Evolutionary conservation across 2,329 filamentous ascomycete genomes (phyloP).

Genomic region (Colletotrichum costaricense): DNA sequence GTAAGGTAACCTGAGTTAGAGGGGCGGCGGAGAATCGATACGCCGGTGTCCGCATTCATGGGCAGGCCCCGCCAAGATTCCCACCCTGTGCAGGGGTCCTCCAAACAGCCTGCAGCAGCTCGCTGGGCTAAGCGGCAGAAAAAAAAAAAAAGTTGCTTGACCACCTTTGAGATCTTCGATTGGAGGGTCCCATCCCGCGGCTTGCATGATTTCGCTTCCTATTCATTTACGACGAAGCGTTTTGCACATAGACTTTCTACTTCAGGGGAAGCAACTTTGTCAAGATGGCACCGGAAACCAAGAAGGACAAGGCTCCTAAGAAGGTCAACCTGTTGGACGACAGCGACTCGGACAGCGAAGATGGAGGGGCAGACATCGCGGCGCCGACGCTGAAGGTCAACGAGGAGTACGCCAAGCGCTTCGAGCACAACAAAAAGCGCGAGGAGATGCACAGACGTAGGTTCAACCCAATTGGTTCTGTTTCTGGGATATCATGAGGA

Average conservation of each 20-base stretch:
- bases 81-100: background rate
- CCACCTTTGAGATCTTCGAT: slow-evolving; percentile 22
- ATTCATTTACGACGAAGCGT: background rate
- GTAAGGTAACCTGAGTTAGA: background rate
- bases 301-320: slow-evolving; percentile 40
- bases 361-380: slow-evolving; percentile 49
- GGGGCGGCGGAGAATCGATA: slow-evolving; percentile 27
- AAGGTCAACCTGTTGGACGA: slow-evolving; percentile 68
- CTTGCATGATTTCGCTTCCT: background rate
- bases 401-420: slow-evolving; percentile 86
- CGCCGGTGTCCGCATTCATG: slow-evolving; percentile 16
- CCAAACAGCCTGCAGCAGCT: slow-evolving; percentile 21
- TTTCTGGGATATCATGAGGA: background rate
- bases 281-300: slow-evolving; percentile 21
- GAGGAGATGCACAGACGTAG: slow-evolving; percentile 81
- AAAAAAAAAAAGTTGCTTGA: slow-evolving; percentile 35
- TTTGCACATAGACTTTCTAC: background rate
- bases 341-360: slow-evolving; percentile 61
- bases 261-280: background rate
- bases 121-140: slow-evolving; percentile 26
- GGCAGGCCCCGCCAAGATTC: slow-evolving; percentile 37
- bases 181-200: background rate
- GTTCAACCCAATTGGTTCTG: slow-evolving; percentile 41
- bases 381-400: slow-evolving; percentile 80
- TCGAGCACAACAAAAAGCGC: slow-evolving; percentile 97